Base-by-base conservation (phyloP, 1,139 yeast species). In the Yamadazyma taylorii region DNA sequence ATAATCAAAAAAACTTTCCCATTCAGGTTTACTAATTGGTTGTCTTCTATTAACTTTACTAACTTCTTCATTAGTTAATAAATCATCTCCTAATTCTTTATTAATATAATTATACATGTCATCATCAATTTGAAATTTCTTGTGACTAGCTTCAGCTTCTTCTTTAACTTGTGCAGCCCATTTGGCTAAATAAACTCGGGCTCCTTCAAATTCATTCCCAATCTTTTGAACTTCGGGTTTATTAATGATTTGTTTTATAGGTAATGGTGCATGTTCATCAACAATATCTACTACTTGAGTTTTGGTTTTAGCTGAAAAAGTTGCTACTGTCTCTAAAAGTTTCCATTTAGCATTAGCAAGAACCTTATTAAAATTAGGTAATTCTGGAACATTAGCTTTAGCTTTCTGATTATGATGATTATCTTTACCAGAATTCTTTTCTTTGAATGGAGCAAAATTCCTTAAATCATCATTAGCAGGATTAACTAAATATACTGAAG, bases 161-260 rank as follows among this genome's bases (percentile, higher is more conserved):
- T 89, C 94, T 50, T 92, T 94, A 17, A 92, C 95, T 28, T 89
- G 89, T 52, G 88, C 77, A 0, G 98, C 97, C 98, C 98, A 92
- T 64, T 89, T 89, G 4, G 98, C 97, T 43, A 92, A 69, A 57
- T 89, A 92, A 3, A 89, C 85, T 37, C 43, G 22, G 14, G 47
- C 45, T 3, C 92, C 81, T 53, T 90, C 97, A 56, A 89, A 92
- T 46, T 92, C 98, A 47, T 88, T 89, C 40, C 94, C 88, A 19
- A 90, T 78, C 39, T 73, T 76, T 49, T 73, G 76, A 4, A 90
- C 95, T 50, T 89, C 95, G 0, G 96, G 94, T 46, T 83, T 81
- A 41, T 72, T 75, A 37, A 92, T 66, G 44, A 86, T 60, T 39
- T 77, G 78, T 46, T 78, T 78, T 12, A 89, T 73, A 1, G 80